Conservation (phyloP, 805 yeast species). For the Blastobotrys peoriensis region DNA sequence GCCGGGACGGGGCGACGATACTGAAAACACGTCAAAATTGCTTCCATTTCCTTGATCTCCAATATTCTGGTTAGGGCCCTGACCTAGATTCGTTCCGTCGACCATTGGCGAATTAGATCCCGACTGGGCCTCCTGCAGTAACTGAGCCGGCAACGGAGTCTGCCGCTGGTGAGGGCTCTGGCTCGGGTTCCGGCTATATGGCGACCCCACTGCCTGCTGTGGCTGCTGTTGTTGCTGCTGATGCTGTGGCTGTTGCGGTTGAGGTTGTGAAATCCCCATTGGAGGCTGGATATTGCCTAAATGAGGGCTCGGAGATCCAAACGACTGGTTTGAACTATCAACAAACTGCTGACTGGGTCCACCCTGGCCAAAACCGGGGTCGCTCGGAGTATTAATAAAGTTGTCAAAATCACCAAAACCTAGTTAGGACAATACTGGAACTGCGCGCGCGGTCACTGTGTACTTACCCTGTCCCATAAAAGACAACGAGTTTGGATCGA, state of each 20-base stretch:
- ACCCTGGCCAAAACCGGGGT: too few species aligned
- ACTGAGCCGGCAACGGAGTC: slow-evolving; percentile 21
- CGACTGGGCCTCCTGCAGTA: slow-evolving; percentile 20
- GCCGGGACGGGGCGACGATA: slow-evolving; percentile 1
- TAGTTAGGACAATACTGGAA: neutral
- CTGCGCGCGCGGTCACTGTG: slow-evolving; percentile 4
- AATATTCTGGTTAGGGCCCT: neutral
- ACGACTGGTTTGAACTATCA: neutral
- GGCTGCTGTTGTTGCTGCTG: slow-evolving; percentile 4
- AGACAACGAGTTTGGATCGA: slow-evolving; percentile 9
- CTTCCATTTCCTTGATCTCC: neutral
- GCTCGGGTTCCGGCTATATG: slow-evolving; percentile 5
- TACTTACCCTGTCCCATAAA: slow-evolving; percentile 1
- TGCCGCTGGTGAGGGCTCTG: slow-evolving; percentile 16
- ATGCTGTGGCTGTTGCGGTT: slow-evolving; percentile 7
- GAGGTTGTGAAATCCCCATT: neutral
- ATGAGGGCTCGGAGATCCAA: slow-evolving; percentile 12
- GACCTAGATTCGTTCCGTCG: neutral
- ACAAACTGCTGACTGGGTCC: too few species aligned
- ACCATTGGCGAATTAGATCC: slow-evolving; percentile 12
- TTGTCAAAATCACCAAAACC: neutral
- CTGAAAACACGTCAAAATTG: neutral
- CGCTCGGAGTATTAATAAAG: neutral
- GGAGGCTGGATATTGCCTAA: slow-evolving; percentile 2
- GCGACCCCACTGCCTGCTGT: slow-evolving; percentile 3